A percentile compares a stretch with the other conserved stretches of the same genome.
Evolutionary conservation across 345 rosid genomes (phyloP).

Genomic region (Hibiscus syriacus): DNA sequence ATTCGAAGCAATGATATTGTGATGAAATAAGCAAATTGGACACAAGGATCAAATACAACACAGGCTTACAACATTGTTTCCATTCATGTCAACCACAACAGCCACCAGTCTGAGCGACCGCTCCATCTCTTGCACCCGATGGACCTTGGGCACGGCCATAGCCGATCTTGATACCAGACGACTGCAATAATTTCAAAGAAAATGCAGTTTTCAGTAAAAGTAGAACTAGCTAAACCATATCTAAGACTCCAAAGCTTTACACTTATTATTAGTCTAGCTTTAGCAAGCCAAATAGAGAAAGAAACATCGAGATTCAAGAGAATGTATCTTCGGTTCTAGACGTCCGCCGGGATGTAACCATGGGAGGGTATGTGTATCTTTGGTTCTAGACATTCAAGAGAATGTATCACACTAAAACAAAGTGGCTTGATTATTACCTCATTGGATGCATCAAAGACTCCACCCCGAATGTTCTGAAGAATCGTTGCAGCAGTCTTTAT

Average conservation of each 20-base stretch:
- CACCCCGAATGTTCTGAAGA: slow-evolving; percentile 86
- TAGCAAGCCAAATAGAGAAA: not conserved
- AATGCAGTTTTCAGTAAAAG: not conserved
- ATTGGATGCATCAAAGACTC: slow-evolving; percentile 77
- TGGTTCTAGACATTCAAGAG: too few relatives aligned
- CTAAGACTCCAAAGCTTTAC: too few relatives aligned
- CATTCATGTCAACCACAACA: slow-evolving; percentile 48
- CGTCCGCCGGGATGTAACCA: slow-evolving; percentile 16
- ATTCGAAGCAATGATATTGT: not conserved
- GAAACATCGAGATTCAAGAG: not conserved
- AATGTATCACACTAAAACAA: not conserved
- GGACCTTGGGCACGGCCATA: slow-evolving; percentile 76
- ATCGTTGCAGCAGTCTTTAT: slow-evolving; percentile 42
- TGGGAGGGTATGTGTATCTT: not conserved
- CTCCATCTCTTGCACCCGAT: slow-evolving; percentile 69
- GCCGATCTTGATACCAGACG: slow-evolving; percentile 88
- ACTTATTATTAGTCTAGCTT: too few relatives aligned
- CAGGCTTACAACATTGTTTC: not conserved
- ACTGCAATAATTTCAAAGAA: slow-evolving; percentile 42
- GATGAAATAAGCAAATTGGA: slow-evolving; percentile 14
- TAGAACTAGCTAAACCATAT: not conserved
- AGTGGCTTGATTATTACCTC: slow-evolving; percentile 51
- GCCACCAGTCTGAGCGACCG: slow-evolving; percentile 69
- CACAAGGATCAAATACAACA: slow-evolving; percentile 13
- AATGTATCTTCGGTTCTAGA: not conserved